Conservation (phyloP, 192 early-diverging fungal genomes). For the Backusella mclennaniae region DNA sequence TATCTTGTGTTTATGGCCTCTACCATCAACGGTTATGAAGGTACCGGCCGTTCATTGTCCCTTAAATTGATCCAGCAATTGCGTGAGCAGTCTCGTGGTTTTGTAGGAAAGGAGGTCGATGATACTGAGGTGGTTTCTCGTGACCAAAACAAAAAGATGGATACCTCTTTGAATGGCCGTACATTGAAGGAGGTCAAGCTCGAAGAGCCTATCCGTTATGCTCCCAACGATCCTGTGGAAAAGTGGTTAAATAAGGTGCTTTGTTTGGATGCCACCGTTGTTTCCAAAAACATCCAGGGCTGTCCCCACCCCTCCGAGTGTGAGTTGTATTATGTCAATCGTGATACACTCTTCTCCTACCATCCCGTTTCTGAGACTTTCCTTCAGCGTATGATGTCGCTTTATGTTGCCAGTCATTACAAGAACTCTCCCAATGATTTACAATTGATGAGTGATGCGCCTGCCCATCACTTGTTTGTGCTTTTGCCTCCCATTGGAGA, state of each 20-base stretch:
- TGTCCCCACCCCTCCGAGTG: slow-evolving; percentile 94
- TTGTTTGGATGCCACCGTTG: slow-evolving; percentile 85
- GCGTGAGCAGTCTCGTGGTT: slow-evolving; percentile 86
- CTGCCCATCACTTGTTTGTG: slow-evolving; percentile 97
- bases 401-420: slow-evolving; percentile 99
- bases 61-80: slow-evolving; percentile 95
- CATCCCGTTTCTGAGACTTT: slow-evolving; percentile 97
- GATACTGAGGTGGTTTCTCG: slow-evolving; percentile 45
- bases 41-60: slow-evolving; percentile 95
- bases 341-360: slow-evolving; percentile 97
- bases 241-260: slow-evolving; percentile 94
- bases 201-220: slow-evolving; percentile 95
- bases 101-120: slow-evolving; percentile 38
- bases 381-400: slow-evolving; percentile 95
- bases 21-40: slow-evolving; percentile 99
- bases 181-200: slow-evolving; percentile 88
- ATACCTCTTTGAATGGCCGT: slow-evolving; percentile 51
- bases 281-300: slow-evolving; percentile 71
- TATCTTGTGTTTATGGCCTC: slow-evolving; percentile 98
- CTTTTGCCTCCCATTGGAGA: slow-evolving; percentile 87
- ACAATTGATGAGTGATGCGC: slow-evolving; percentile 96
- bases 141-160: slow-evolving; percentile 48
- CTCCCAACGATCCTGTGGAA: slow-evolving; percentile 82
- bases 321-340: slow-evolving; percentile 95
- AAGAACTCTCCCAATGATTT: slow-evolving; percentile 99